These are phyloP conservation scores for Allium cepa DNA, from an alignment of 106 monocot species.

Conservation along the genomic window DNA sequence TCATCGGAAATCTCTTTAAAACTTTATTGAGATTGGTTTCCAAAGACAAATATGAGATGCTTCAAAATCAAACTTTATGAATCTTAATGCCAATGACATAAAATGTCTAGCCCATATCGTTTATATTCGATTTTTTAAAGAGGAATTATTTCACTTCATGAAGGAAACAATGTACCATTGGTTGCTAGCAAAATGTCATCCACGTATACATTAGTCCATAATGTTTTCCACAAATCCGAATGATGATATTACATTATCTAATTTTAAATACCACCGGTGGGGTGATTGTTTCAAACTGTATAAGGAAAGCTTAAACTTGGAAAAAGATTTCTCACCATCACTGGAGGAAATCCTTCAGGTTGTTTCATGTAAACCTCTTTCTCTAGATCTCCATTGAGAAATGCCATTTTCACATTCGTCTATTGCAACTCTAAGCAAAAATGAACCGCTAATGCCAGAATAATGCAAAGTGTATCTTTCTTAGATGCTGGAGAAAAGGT, in stretches of 20 bases:
- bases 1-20: not conserved
- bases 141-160: not conserved
- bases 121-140: not conserved
- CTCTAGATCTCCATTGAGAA: too few species aligned
- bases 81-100: not conserved
- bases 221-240: not conserved
- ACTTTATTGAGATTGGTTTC: not conserved
- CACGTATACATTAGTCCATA: not conserved
- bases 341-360: too few species aligned
- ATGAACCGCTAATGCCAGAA: slow-evolving; percentile 1
- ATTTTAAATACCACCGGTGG: too few species aligned
- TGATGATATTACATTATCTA: too few species aligned
- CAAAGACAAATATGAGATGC: not conserved
- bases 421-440: too few species aligned
- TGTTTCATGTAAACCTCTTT: too few species aligned
- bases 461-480: not conserved
- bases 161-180: not conserved
- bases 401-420: too few species aligned
- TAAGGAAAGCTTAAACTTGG: too few species aligned
- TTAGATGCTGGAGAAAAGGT: slow-evolving; percentile 2
- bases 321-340: too few species aligned
- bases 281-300: too few species aligned
- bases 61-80: too few species aligned
- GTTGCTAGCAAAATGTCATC: not conserved
- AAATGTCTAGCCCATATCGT: not conserved